Conservation (phyloP, 2,329 filamentous ascomycete genomes). For the Epicoccum nigrum region DNA sequence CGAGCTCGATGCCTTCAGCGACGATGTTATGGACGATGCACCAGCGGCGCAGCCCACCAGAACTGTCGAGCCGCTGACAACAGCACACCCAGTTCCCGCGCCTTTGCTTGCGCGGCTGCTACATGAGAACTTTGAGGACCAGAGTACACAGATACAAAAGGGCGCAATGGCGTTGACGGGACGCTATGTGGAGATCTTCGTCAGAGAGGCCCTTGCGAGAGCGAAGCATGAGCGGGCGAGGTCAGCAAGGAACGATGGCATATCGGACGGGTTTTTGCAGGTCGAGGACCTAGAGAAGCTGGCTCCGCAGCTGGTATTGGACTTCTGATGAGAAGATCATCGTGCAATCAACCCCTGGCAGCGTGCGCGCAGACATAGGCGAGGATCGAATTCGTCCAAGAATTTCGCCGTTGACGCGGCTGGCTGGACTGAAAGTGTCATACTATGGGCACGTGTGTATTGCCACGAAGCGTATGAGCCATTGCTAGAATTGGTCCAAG, state of each 20-base stretch:
- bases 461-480: too few species aligned
- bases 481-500: too few species aligned
- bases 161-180: constrained; percentile 69
- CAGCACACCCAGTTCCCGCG: constrained; percentile 64
- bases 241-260: constrained; percentile 42
- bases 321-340: constrained; percentile 64
- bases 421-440: too few species aligned
- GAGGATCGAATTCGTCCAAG: neutral
- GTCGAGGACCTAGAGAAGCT: constrained; percentile 90
- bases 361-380: neutral
- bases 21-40: constrained; percentile 40
- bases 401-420: too few species aligned
- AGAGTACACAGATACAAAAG: constrained; percentile 43
- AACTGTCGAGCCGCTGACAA: constrained; percentile 19
- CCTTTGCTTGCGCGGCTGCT: constrained; percentile 78
- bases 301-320: constrained; percentile 81
- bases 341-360: constrained; percentile 3
- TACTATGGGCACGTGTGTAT: too few species aligned
- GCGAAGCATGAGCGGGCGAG: constrained; percentile 71
- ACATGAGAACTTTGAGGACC: constrained; percentile 75
- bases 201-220: constrained; percentile 84
- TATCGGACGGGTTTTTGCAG: constrained; percentile 71
- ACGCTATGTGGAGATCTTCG: constrained; percentile 90
- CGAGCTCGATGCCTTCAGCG: constrained; percentile 29
- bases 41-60: constrained; percentile 20